Evolutionary conservation across 1,284 basidiomycete species (phyloP).

Genomic region (Ceratobasidium sp.): DNA sequence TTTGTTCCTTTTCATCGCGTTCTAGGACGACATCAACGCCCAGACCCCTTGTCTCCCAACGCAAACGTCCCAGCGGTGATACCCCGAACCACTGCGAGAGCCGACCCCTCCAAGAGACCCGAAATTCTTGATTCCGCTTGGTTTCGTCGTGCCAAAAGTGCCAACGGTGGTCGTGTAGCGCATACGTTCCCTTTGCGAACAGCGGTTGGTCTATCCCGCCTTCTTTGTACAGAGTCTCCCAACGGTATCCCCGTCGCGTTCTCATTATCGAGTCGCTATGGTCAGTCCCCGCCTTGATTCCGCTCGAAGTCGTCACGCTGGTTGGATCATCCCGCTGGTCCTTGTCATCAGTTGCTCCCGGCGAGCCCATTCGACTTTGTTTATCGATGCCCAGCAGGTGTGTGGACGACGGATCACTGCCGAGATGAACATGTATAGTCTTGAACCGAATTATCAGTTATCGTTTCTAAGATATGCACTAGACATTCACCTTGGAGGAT

Average conservation of each 20-base stretch:
- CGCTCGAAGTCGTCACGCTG: slow-evolving; percentile 50
- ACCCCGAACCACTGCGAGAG: slow-evolving; percentile 75
- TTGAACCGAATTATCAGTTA: slow-evolving; percentile 54
- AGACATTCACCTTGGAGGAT: slow-evolving; percentile 61
- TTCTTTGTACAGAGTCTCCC: slow-evolving; percentile 18
- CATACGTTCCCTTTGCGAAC: slow-evolving; percentile 71
- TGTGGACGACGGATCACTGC: slow-evolving; percentile 64
- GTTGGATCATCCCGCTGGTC: not conserved
- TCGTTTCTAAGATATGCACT: slow-evolving; percentile 47
- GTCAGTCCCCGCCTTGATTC: slow-evolving; percentile 79
- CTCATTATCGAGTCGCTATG: slow-evolving; percentile 73
- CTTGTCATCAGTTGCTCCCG: slow-evolving; percentile 54
- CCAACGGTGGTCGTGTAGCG: slow-evolving; percentile 56
- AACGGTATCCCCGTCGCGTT: slow-evolving; percentile 68
- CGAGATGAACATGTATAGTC: slow-evolving; percentile 73
- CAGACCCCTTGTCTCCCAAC: slow-evolving; percentile 65
- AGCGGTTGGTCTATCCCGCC: not conserved
- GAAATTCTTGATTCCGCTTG: slow-evolving; percentile 57
- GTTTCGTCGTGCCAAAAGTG: slow-evolving; percentile 39
- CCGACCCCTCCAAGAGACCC: slow-evolving; percentile 63
- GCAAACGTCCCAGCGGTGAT: slow-evolving; percentile 70
- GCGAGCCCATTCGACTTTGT: slow-evolving; percentile 65
- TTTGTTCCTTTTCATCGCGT: not conserved
- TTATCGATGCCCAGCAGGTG: slow-evolving; percentile 73
- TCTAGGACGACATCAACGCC: slow-evolving; percentile 65